Base-by-base conservation (phyloP, 2,329 filamentous ascomycete genomes). In the Fusarium udum region DNA sequence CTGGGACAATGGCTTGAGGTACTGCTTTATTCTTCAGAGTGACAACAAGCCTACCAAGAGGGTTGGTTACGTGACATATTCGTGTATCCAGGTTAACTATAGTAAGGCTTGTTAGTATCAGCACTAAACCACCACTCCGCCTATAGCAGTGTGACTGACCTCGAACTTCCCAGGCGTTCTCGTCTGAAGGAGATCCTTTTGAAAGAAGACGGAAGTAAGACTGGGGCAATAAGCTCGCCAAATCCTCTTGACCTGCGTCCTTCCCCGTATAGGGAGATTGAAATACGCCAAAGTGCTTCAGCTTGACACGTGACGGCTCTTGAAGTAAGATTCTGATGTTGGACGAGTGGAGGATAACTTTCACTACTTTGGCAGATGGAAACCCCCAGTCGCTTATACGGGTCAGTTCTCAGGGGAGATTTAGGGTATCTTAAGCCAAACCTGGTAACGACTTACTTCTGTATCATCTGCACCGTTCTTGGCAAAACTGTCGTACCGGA, bases 1-100 rank as follows among this genome's bases (percentile, higher is more conserved):
- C 6, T 10, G 1, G 31, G 3, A 0, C 3, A 6, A 14, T 20
- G 4, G 1, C 15, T 0, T 10, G 22, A 2, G 3, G 2, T 9
- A 4, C 6, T 10, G 0, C 6, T 0, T 1, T 6, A 3, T 36
- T 15, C 6, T 8, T 6, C 4, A 56, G 26, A 15, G 37, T 42
- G 0, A 56, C 22, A 3, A 56, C 52, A 20, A 56, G 52, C 0
- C 28, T 43, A 1, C 37, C 28, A 0, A 43, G 37, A 20, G 37
- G 36, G 9, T 56, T 56, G 11, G 12, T 24, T 3, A 3, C 37
- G 10, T 56, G 37, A 3, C 3, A 15, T 43, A 56, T 12, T 2
- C 6, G 3, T 2, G 52, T 43, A 20, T 4, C 4, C 0, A 18
- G 0, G 6, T 7, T 7, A 0, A 56, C 52, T 56, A 3, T 0